Percentiles rank a stretch among this genome's conserved stretches.
phyloP scores from a whole-genome alignment of 805 yeast genomes.

The Wickerhamomyces queroliae region DNA sequence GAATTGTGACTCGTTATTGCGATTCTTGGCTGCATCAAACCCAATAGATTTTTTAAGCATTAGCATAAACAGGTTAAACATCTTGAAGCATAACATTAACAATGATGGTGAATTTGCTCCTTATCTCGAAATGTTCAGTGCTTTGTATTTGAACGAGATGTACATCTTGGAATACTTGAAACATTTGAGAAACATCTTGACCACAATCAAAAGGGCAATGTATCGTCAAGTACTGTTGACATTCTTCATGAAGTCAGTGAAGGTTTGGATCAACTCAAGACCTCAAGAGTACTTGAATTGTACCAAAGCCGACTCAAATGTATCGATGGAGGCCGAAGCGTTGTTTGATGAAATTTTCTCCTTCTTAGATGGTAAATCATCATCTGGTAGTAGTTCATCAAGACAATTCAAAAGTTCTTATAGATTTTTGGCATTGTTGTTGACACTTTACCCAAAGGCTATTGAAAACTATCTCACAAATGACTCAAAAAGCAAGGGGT shows the following conservation, averaged over 20 bases:
- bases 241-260: constrained; percentile 39
- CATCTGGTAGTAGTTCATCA: constrained; percentile 5
- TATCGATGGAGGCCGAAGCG: constrained; percentile 23
- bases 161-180: constrained; percentile 32
- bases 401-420: constrained; percentile 24
- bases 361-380: constrained; percentile 19
- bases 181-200: constrained; percentile 31
- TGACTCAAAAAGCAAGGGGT: constrained; percentile 6
- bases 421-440: constrained; percentile 27
- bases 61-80: constrained; percentile 23
- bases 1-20: constrained; percentile 33
- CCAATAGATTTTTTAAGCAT: constrained; percentile 36
- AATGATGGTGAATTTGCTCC: constrained; percentile 34
- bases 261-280: constrained; percentile 45
- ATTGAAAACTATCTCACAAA: constrained; percentile 22
- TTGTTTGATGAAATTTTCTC: constrained; percentile 31
- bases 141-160: constrained; percentile 33
- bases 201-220: constrained; percentile 33
- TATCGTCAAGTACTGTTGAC: constrained; percentile 40
- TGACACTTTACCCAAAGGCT: constrained; percentile 27
- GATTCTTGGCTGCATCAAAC: constrained; percentile 47
- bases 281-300: constrained; percentile 36
- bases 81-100: constrained; percentile 28
- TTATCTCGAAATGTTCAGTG: constrained; percentile 39
- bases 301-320: constrained; percentile 15